phyloP scores from a whole-genome alignment of 345 rosid species.

The Crucihimalaya himalaica region DNA sequence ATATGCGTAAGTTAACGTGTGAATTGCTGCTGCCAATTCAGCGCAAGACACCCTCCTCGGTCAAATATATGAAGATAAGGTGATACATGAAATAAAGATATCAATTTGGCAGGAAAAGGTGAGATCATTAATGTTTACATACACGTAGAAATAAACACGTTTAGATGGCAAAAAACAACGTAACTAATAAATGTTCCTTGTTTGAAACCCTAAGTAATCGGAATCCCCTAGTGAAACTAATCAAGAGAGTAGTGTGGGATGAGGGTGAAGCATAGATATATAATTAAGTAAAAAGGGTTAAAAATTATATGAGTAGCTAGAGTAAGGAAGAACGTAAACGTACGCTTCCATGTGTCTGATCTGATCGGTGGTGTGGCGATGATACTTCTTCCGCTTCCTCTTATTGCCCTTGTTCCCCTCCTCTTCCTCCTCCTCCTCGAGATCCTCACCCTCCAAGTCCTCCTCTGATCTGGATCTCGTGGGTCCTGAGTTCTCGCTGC shows the following conservation, averaged over 20 bases:
- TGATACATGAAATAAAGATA: constrained; percentile 13
- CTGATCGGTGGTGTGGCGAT: constrained; percentile 94
- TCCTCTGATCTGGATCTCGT: constrained; percentile 87
- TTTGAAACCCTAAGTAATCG: constrained; percentile 17
- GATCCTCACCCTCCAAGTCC: constrained; percentile 63
- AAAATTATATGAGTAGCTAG: not conserved
- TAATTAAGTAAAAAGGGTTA: not conserved
- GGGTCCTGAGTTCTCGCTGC: constrained; percentile 92
- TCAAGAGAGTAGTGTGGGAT: too few species aligned
- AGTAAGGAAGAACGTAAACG: constrained; percentile 44
- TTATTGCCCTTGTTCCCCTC: constrained; percentile 54
- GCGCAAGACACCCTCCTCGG: not conserved
- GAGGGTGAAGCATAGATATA: not conserved
- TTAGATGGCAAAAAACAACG: not conserved
- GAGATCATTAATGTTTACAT: not conserved
- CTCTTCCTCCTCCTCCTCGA: constrained; percentile 47
- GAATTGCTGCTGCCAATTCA: not conserved
- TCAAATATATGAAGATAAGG: not conserved
- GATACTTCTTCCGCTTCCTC: constrained; percentile 96
- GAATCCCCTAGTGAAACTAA: not conserved
- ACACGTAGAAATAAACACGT: not conserved
- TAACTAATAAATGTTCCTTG: constrained; percentile 6
- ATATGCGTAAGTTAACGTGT: not conserved
- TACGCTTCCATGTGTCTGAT: constrained; percentile 98
- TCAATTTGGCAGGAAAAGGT: not conserved